Evolutionary conservation across 228 moss, liverwort and hornwort genomes (phyloP).

Genomic region (Sphagnum magellanicum): DNA sequence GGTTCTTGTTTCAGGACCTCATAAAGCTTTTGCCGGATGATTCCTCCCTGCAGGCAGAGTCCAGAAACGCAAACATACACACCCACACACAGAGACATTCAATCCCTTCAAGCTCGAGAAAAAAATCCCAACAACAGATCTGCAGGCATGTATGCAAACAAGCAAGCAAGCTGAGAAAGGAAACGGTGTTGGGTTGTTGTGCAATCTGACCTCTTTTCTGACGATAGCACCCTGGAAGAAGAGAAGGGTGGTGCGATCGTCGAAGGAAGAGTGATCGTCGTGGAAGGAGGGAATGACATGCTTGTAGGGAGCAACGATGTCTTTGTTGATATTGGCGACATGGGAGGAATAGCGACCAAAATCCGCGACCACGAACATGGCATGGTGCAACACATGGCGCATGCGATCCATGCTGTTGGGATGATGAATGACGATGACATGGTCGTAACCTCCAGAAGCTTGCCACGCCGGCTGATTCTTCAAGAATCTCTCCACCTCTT

Average conservation of each 20-base stretch:
- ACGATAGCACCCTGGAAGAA: constrained; percentile 44
- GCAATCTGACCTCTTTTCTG: constrained; percentile 24
- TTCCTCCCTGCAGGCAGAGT: constrained; percentile 21
- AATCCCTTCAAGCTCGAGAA: neutral
- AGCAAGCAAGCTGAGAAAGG: neutral
- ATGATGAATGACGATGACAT: constrained; percentile 37
- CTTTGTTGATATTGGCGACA: constrained; percentile 29
- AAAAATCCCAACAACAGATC: neutral
- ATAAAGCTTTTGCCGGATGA: constrained; percentile 24
- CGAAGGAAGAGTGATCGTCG: constrained; percentile 13
- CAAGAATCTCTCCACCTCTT: constrained; percentile 20
- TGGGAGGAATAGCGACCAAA: constrained; percentile 26
- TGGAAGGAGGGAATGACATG: constrained; percentile 24
- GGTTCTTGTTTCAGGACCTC: constrained; percentile 29
- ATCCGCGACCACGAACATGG: constrained; percentile 34
- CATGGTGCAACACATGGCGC: constrained; percentile 16
- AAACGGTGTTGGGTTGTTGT: neutral
- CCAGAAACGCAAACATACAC: neutral
- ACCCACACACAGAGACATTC: neutral
- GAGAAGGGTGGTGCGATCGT: constrained; percentile 18
- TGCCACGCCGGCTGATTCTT: constrained; percentile 22
- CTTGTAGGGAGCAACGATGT: constrained; percentile 44
- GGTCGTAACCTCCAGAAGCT: constrained; percentile 22
- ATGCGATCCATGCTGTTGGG: constrained; percentile 29
- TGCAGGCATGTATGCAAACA: neutral